Evolutionary conservation across 345 rosid species (phyloP).

Genomic region (Dipteronia sinensis): DNA sequence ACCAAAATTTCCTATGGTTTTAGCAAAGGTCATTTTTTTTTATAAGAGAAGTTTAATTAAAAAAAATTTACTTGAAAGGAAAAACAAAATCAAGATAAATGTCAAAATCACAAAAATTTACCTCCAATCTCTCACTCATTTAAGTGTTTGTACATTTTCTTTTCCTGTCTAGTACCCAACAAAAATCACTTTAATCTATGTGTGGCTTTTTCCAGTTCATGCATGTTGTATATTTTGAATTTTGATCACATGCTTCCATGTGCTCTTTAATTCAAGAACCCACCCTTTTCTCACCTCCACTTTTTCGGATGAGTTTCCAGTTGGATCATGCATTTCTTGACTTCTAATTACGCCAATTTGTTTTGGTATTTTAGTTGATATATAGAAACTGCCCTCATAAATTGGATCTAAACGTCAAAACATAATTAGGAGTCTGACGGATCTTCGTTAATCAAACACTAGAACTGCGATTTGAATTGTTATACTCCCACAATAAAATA

Average conservation of each 20-base stretch:
- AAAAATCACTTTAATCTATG: not conserved
- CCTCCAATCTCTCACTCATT: not conserved
- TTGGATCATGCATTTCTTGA: not conserved
- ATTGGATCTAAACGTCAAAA: too few relatives aligned
- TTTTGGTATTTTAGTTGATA: not conserved
- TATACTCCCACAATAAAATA: too few relatives aligned
- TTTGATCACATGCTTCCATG: slow-evolving; percentile 50
- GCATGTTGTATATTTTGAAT: not conserved
- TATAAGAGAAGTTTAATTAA: not conserved
- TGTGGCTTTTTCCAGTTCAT: slow-evolving; percentile 1
- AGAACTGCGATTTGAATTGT: too few relatives aligned
- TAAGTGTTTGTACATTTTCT: not conserved
- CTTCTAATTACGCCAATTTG: not conserved
- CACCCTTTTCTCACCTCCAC: not conserved
- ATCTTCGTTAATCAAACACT: too few relatives aligned
- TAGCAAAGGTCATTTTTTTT: too few relatives aligned
- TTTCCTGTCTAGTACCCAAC: not conserved
- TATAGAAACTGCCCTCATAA: not conserved
- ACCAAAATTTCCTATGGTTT: too few relatives aligned
- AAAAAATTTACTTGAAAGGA: not conserved
- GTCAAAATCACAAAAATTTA: not conserved
- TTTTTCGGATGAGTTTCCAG: not conserved
- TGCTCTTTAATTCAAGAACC: slow-evolving; percentile 39
- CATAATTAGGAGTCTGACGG: too few relatives aligned
- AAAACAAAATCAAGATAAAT: not conserved